phyloP scores from a whole-genome alignment of 768 basidiomycete species.

The Leccinum aurantiacum region DNA sequence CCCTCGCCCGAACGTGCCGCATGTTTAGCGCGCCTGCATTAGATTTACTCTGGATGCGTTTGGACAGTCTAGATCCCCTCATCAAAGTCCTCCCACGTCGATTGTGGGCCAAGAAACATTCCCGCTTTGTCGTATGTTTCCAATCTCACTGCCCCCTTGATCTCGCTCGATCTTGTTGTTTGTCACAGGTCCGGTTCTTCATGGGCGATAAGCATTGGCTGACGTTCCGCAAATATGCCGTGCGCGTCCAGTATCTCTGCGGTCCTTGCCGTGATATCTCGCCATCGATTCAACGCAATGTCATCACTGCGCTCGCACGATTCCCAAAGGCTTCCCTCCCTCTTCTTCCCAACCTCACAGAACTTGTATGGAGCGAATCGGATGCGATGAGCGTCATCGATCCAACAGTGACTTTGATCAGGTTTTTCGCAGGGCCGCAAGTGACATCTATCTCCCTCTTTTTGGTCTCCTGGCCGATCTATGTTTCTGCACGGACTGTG shows the following conservation, averaged over 20 bases:
- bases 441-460: conserved; percentile 6
- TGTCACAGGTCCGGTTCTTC: conserved; percentile 8
- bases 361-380: conserved; percentile 11
- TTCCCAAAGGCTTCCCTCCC: conserved; percentile 11
- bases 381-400: not conserved
- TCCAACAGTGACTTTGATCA: conserved; percentile 11
- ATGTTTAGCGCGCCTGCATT: conserved; percentile 19
- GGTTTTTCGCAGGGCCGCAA: conserved; percentile 13
- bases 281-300: conserved; percentile 4
- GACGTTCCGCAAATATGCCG: conserved; percentile 17
- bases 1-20: conserved; percentile 21
- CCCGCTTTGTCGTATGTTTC: conserved; percentile 10
- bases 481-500: not conserved
- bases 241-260: conserved; percentile 13
- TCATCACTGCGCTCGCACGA: conserved; percentile 6
- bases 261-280: conserved; percentile 8
- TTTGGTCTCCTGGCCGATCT: conserved; percentile 8
- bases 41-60: conserved; percentile 22
- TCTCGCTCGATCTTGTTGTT: not conserved
- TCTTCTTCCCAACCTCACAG: conserved; percentile 18
- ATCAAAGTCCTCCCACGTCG: conserved; percentile 15
- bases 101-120: conserved; percentile 10
- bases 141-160: too few species aligned
- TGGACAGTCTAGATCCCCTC: conserved; percentile 16
- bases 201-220: conserved; percentile 15